Base-by-base conservation (phyloP, 768 basidiomycete genomes). In the Collybia sordida region DNA sequence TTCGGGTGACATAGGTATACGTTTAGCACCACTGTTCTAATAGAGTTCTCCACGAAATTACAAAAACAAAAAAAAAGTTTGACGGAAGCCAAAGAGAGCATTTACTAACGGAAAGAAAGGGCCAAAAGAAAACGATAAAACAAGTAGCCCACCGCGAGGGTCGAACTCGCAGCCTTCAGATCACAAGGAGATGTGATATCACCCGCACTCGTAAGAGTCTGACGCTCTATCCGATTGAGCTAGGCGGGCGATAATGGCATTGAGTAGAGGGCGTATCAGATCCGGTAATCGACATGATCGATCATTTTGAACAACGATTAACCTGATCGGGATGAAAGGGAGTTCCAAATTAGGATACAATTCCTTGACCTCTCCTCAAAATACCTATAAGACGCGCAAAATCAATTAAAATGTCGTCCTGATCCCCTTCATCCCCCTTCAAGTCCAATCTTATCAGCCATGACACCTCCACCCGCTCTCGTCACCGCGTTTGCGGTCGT, bases 141-240 rank as follows among this genome's bases (percentile, higher is more conserved):
- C 11, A 27, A 5, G 11, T 81, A 85, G 83, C 83, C 84, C 83
- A 84, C 82, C 83, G 84, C 84, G 84, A 83, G 84, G 83, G 77
- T 86, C 84, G 84, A 86, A 86, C 84, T 83, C 84, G 84, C 84
- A 86, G 81, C 84, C 84, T 86, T 86, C 81, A 86, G 84, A 86
- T 85, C 54, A 46, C 24, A 3, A 36, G 25, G 31, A 6, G 31
- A 31, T 31, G 14, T 12, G 5, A 31, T 12, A 4, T 6, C 31
- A 31, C 31, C 31, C 31, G 31, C 4, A 12, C 31, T 31, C 31
- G 3, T 76, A 77, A 77, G 67, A 80, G 78, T 79, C 78, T 78
- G 77, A 79, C 79, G 79, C 79, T 80, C 78, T 79, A 76, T 73
- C 78, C 78, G 72, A 78, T 79, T 80, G 78, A 80, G 78, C 78